Evolutionary conservation across 805 yeast genomes (phyloP), one percentile per base, ranked within the genome.

Genomic region (Suhomyces emberorum): DNA sequence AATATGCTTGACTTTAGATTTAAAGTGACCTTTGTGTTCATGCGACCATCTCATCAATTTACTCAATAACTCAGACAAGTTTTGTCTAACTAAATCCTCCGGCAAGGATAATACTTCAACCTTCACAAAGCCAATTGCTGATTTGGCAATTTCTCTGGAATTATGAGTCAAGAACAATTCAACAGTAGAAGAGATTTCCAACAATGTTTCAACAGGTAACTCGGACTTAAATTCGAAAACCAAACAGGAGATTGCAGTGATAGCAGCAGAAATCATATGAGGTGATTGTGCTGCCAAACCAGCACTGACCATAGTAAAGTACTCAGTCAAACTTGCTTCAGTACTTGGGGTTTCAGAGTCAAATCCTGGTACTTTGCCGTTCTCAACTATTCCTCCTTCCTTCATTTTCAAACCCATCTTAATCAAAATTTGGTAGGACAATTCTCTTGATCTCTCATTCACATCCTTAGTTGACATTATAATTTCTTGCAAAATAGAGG

Each of bases 21-120:
- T 88, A 74, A 93, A 93, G 56, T 88, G 96, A 32, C 95, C 95
- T 54, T 88, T 87, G 62, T 91, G 97, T 57, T 89, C 97, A 58
- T 88, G 93, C 28, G 96, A 87, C 93, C 97, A 89, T 43, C 80
- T 79, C 76, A 93, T 70, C 52, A 93, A 72, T 50, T 85, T 83
- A 17, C 75, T 69, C 36, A 93, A 66, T 34, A 93, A 63, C 8
- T 76, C 80, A 22, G 71, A 71, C 50, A 91, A 74, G 48, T 81
- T 80, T 7, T 79, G 72, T 47, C 73, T 74, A 37, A 93, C 79
- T 47, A 81, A 54, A 15, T 85, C 95, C 42, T 76, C 83, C 10
- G 96, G 95, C 38, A 93, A 72, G 14, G 88, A 76, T 43, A 89
- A 70, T 9, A 87, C 81, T 48, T 91, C 86, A 34, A 91, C 91